Conservation (phyloP, 2,329 filamentous ascomycete genomes). For the Chaetomium sp. region DNA sequence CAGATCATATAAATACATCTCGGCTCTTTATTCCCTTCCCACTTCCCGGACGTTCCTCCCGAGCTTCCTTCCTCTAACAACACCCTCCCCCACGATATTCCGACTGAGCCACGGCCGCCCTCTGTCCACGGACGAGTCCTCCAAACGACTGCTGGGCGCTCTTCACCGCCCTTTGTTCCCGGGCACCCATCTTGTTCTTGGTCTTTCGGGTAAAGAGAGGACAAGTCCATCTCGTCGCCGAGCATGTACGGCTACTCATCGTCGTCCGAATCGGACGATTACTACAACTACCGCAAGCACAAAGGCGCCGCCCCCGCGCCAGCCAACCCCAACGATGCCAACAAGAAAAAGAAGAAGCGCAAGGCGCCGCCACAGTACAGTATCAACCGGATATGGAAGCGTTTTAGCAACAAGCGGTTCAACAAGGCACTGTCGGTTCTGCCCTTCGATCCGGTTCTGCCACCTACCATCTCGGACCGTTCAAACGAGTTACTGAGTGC, state of each 20-base stretch:
- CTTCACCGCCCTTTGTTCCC: constrained; percentile 4
- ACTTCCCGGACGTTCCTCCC: neutral
- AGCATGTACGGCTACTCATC: constrained; percentile 28
- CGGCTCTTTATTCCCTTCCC: too few species aligned
- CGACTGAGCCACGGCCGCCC: neutral
- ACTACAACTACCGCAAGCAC: constrained; percentile 25
- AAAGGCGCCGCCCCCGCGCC: constrained; percentile 18
- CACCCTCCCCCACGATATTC: neutral
- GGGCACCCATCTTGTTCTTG: neutral
- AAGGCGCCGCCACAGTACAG: constrained; percentile 56
- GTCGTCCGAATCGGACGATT: constrained; percentile 25
- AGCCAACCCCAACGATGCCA: constrained; percentile 20
- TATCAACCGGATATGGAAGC: constrained; percentile 62
- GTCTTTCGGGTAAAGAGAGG: neutral
- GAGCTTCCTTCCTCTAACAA: neutral
- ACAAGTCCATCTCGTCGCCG: constrained; percentile 7
- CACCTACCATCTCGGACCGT: constrained; percentile 42
- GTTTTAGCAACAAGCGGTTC: constrained; percentile 54
- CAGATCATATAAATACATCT: constrained; percentile 5
- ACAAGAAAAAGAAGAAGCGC: constrained; percentile 53
- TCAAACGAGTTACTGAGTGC: constrained; percentile 55
- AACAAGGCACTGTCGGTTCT: constrained; percentile 60
- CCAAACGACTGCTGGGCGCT: neutral
- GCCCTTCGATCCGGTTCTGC: constrained; percentile 55
- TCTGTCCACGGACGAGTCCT: neutral